Conservation (phyloP, 805 yeast species). For the Saccharomycopsis fibuligera region DNA sequence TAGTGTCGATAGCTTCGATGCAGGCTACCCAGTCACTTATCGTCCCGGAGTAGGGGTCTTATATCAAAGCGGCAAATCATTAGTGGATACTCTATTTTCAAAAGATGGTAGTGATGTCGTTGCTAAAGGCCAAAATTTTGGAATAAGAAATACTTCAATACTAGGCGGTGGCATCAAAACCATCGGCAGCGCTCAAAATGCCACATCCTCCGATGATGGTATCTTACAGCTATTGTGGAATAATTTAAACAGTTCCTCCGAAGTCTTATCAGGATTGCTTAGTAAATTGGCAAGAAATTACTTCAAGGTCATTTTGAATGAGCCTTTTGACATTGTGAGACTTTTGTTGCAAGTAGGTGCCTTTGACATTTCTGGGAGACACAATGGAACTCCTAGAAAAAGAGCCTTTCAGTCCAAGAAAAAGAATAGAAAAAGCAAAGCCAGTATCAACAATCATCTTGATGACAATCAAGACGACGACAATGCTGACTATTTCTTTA, state of each 20-base stretch:
- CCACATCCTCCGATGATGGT: neutral
- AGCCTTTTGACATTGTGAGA: constrained; percentile 84
- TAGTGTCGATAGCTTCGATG: constrained; percentile 59
- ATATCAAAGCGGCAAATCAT: constrained; percentile 37
- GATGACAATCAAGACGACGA: constrained; percentile 12
- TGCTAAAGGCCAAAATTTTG: neutral
- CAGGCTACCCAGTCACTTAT: constrained; percentile 55
- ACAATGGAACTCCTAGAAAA: neutral
- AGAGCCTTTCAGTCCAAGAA: neutral
- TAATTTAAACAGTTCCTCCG: constrained; percentile 49
- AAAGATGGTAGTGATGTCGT: neutral
- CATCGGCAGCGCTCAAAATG: neutral
- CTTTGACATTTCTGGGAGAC: constrained; percentile 28
- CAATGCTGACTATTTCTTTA: constrained; percentile 27
- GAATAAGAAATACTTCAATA: neutral
- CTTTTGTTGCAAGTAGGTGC: constrained; percentile 76
- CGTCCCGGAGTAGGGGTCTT: constrained; percentile 58
- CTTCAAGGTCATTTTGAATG: constrained; percentile 60
- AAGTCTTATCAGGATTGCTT: constrained; percentile 48
- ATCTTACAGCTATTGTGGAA: constrained; percentile 1
- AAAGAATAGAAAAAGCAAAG: neutral
- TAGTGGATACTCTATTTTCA: constrained; percentile 25
- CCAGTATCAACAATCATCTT: neutral
- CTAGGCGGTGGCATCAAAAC: constrained; percentile 14
- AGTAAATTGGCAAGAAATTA: constrained; percentile 64